Evolutionary conservation across 139 green algal genomes (phyloP).

Genomic region (Volvox africanus): DNA sequence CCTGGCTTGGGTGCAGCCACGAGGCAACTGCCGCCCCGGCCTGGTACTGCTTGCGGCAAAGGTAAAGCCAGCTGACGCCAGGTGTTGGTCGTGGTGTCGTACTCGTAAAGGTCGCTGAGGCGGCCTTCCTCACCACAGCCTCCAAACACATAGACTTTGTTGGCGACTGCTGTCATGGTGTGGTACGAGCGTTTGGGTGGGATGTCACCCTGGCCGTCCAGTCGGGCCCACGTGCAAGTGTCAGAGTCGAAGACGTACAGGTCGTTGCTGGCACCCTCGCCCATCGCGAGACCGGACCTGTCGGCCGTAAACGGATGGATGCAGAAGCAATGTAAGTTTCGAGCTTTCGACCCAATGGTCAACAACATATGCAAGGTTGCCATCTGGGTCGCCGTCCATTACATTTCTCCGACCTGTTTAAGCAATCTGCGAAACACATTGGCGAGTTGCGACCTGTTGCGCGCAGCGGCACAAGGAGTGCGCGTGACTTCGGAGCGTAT

Average conservation of each 20-base stretch:
- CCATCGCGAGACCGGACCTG: slow-evolving; percentile 58
- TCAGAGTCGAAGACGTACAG: slow-evolving; percentile 54
- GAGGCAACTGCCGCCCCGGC: slow-evolving; percentile 44
- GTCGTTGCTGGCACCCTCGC: slow-evolving; percentile 53
- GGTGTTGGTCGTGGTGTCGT: slow-evolving; percentile 43
- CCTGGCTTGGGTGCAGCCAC: slow-evolving; percentile 18
- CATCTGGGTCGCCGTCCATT: too few species aligned
- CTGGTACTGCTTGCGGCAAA: not conserved
- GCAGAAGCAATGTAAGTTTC: too few species aligned
- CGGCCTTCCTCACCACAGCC: slow-evolving; percentile 65
- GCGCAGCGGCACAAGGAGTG: too few species aligned
- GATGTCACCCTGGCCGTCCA: not conserved
- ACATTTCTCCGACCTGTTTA: too few species aligned
- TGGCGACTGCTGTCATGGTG: slow-evolving; percentile 42
- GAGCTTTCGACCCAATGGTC: too few species aligned
- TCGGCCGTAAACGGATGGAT: not conserved
- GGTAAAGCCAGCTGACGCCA: slow-evolving; percentile 63
- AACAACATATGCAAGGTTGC: too few species aligned
- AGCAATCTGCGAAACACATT: too few species aligned
- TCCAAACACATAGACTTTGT: slow-evolving; percentile 72
- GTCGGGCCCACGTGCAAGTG: slow-evolving; percentile 27
- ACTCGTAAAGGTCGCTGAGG: slow-evolving; percentile 67
- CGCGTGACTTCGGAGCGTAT: too few species aligned
- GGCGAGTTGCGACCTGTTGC: too few species aligned
- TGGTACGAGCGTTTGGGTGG: slow-evolving; percentile 60